These are phyloP conservation scores for Thelonectria rubi DNA, from an alignment of 2,329 filamentous ascomycete species.

Conservation along the genomic window DNA sequence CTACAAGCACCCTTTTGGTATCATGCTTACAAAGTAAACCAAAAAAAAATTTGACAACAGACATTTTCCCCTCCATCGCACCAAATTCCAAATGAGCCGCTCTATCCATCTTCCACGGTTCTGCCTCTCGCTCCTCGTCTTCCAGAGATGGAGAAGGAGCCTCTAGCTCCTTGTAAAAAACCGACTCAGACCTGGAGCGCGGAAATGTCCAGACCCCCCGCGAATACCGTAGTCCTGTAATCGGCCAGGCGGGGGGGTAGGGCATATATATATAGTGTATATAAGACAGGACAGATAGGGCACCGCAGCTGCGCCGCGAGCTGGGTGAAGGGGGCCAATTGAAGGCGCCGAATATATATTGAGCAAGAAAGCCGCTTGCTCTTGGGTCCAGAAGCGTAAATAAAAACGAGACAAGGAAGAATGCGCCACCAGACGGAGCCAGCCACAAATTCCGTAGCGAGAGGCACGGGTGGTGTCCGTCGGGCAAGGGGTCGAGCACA, in stretches of 20 bases:
- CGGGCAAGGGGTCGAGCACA: slow-evolving; percentile 3
- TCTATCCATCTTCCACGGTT: background rate
- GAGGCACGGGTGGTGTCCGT: slow-evolving; percentile 14
- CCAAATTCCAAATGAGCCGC: background rate
- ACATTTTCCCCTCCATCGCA: background rate
- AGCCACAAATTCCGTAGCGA: slow-evolving; percentile 1
- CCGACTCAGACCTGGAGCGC: background rate
- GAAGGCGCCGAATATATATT: too few species aligned
- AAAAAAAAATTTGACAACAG: background rate
- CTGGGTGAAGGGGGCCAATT: slow-evolving; percentile 15
- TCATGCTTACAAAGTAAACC: background rate
- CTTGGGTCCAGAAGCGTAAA: background rate
- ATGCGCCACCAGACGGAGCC: slow-evolving; percentile 5
- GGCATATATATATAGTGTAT: background rate
- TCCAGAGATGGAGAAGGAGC: background rate
- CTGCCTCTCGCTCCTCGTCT: background rate
- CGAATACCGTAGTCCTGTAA: slow-evolving; percentile 7
- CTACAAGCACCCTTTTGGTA: slow-evolving; percentile 1
- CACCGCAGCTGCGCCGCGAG: background rate
- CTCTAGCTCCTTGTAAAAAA: background rate
- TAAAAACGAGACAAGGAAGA: background rate
- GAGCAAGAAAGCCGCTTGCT: slow-evolving; percentile 1
- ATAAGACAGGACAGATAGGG: slow-evolving; percentile 6
- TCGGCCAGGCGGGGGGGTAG: background rate
- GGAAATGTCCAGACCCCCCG: background rate